Evolutionary conservation across 306 rosid species (phyloP), one percentile per base, ranked within the genome.

Genomic region (Bauhinia variegata): DNA sequence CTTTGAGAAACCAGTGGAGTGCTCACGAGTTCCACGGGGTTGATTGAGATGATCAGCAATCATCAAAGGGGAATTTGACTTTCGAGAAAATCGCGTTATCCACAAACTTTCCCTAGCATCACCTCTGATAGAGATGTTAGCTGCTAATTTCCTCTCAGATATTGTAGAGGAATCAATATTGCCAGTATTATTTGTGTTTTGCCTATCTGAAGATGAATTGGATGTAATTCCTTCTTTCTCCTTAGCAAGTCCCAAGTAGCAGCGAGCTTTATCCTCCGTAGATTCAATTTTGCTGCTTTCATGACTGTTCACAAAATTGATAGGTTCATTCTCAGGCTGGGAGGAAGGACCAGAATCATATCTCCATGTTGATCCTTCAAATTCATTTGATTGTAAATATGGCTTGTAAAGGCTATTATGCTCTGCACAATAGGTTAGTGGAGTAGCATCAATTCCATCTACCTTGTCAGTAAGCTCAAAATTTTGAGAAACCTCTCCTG

Each of bases 71-170:
- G 84, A 31, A 36, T 75, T 23, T 18, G 63, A 11, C 74, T 84
- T 89, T 11, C 84, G 47, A 47, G 73, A 71, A 67, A 93, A 84
- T 19, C 95, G 87, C 75, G 91, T 83, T 79, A 89, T 82, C 98
- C 96, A 93, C 60, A 76, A 66, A 73, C 87, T 89, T 69, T 68
- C 72, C 31, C 62, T 58, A 65, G 75, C 71, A 57, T 75, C 77
- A 44, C 70, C 82, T 60, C 60, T 59, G 67, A 33, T 60, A 78
- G 36, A 37, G 70, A 39, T 33, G 12, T 73, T 62, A 14, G 65
- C 74, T 16, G 72, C 68, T 38, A 61, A 78, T 79, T 73, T 87
- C 46, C 57, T 79, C 55, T 76, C 81, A 39, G 75, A 60, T 7
- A 58, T 78, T 53, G 12, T 70, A 55, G 39, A 74, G 49, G 83